Evolutionary conservation across 805 yeast genomes (phyloP), one percentile per base, ranked within the genome.

Genomic region (Metschnikowia aberdeeniae): DNA sequence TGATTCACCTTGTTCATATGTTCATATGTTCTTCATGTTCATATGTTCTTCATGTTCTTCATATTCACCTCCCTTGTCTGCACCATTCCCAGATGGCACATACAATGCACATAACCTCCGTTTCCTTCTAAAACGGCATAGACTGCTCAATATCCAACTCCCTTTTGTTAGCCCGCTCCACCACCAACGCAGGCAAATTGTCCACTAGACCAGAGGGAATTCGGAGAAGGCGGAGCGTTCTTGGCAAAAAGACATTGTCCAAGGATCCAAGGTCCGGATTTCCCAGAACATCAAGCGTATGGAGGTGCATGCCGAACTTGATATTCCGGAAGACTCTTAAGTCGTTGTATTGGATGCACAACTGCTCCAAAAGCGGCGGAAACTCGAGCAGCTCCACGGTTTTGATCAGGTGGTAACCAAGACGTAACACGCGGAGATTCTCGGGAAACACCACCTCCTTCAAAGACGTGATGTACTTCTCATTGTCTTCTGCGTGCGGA

Each of bases 391-490:
- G 54, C 53, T 72, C 76, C 27, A 72, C 50, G 7, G 62, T 39
- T 46, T 66, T 68, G 33, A 72, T 69, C 30, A 65, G 58, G 47
- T 72, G 76, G 46, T 67, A 69, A 7, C 68, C 73, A 20, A 72
- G 49, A 43, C 64, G 63, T 44, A 72, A 55, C 3, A 66, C 65
- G 35, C 62, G 62, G 33, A 72, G 58, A 44, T 58, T 56, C 10
- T 59, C 60, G 0, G 76, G 75, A 24, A 70, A 62, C 4, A 61
- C 51, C 5, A 70, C 73, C 51, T 72, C 76, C 49, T 70, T 71
- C 35, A 72, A 55, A 4, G 72, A 65, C 2, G 72, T 66, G 29
- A 72, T 59, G 45, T 64, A 65, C 51, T 69, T 72, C 42, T 71
- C 76, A 49, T 63, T 61, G n/a, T 70, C 75, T 24, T 67, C 68